A percentile compares a stretch with the other conserved stretches of the same genome.
Conservation (phyloP, 2,329 filamentous ascomycete species). For the Pestalotiopsis sp. region DNA sequence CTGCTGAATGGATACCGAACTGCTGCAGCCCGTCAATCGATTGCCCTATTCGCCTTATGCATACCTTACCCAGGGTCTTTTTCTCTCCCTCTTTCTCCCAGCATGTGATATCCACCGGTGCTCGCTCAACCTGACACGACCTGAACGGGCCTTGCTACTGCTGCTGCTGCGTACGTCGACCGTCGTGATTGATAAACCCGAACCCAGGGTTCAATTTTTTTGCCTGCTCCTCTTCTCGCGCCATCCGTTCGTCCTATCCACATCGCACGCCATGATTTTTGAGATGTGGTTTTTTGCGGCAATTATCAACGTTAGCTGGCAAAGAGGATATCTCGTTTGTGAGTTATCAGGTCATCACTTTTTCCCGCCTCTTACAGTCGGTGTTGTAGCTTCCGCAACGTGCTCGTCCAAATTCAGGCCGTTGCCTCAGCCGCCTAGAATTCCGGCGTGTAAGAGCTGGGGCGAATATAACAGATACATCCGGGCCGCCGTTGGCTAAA, state of each 20-base stretch:
- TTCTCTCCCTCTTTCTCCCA: neutral
- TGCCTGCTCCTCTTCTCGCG: neutral
- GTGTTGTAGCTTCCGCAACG: no score
- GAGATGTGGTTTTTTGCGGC: no score
- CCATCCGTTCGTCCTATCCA: neutral
- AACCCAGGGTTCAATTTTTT: neutral
- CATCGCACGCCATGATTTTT: neutral
- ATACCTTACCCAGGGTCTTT: neutral
- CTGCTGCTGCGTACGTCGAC: neutral
- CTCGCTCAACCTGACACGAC: neutral
- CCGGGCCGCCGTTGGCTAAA: no score
- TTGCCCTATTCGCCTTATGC: neutral
- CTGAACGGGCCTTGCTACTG: neutral
- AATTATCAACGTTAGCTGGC: no score
- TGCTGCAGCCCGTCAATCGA: neutral
- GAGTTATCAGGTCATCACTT: no score
- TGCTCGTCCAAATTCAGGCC: no score
- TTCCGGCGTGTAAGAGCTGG: no score
- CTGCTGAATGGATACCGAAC: neutral
- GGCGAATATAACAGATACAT: no score
- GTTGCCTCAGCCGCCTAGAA: no score
- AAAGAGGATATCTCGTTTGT: no score
- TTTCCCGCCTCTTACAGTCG: no score
- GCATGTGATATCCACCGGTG: neutral
- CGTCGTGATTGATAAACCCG: neutral